Evolutionary conservation across 768 basidiomycete species (phyloP), one percentile per base, ranked within the genome.

Genomic region (Russula olivacea): DNA sequence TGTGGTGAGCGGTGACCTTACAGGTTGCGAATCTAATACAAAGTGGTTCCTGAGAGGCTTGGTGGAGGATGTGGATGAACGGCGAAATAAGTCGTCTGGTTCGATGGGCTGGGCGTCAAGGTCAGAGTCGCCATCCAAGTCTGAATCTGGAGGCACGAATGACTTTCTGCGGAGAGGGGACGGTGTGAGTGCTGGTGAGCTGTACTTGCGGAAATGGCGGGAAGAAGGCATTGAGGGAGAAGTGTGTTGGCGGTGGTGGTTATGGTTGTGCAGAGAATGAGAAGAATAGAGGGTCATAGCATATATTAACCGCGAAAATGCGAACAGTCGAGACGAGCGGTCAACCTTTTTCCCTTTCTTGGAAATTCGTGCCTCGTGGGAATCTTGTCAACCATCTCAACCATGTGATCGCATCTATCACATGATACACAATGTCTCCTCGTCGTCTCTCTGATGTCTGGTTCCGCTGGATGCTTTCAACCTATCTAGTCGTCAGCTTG

Each of bases 151-250:
- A 9, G 64, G 66, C 11, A 66, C 41, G 25, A 66, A 54, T 2
- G 66, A 65, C 47, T 59, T 67, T 55, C 67, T 56, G 45, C 67
- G 65, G 3, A 68, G 45, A 28, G 67, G 67, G 9, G 67, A 68
- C 21, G 67, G 65, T 0, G 61, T 67, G 25, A 63, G 61, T 25
- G 66, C 59, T n/a, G 55, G 65, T 11, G 66, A 67, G 54, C 23
- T 43, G 40, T 40, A 66, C 15, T 45, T 52, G 40, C 40, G 60
- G 15, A 25, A 21, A 28, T 61, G 32, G 17, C 65, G 65, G 15
- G 61, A 58, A 12, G 65, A 45, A 10, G 57, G 25, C 61, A 64
- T 66, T 12, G 57, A 12, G 34, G 58, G 58, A 9, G 40, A 19
- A 14, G 41, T 21, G 19, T 30, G 55, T n/a, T 43, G 52, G 15